Conservation (phyloP, 768 basidiomycete species). For the Tremella yokohamensis region DNA sequence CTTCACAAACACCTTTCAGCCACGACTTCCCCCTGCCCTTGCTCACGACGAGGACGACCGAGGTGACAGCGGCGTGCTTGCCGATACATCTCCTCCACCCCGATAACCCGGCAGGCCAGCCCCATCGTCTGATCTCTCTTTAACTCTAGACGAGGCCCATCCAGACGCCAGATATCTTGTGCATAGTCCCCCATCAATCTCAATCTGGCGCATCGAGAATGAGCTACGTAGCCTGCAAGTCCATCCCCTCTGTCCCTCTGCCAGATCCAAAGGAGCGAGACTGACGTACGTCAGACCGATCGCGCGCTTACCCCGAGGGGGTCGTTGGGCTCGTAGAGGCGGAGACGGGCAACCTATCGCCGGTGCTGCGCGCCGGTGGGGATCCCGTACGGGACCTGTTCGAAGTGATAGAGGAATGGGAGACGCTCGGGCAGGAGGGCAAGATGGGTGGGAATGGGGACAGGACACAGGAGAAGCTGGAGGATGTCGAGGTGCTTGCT, state of each 20-base stretch:
- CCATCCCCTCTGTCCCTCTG: too few relatives aligned
- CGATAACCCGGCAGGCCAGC: too few relatives aligned
- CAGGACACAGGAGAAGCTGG: constrained; percentile 55
- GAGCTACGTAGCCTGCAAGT: constrained; percentile 1
- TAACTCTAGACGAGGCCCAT: too few relatives aligned
- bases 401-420: constrained; percentile 37
- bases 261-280: too few relatives aligned
- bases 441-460: constrained; percentile 22
- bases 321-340: constrained; percentile 22
- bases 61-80: too few relatives aligned
- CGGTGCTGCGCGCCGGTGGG: constrained; percentile 19
- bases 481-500: constrained; percentile 30
- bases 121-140: too few relatives aligned
- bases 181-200: neutral
- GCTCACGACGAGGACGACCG: too few relatives aligned
- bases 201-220: neutral
- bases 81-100: too few relatives aligned
- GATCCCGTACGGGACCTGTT: constrained; percentile 20
- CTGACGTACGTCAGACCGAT: constrained; percentile 14
- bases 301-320: constrained; percentile 14
- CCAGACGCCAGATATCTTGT: too few relatives aligned
- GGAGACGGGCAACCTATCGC: constrained; percentile 10
- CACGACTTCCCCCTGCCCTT: too few relatives aligned
- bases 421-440: constrained; percentile 25
- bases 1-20: too few relatives aligned